Percentiles rank a stretch among this genome's conserved stretches.
Conservation (phyloP, 148 eudicot species). For the Polygonum maritimum region DNA sequence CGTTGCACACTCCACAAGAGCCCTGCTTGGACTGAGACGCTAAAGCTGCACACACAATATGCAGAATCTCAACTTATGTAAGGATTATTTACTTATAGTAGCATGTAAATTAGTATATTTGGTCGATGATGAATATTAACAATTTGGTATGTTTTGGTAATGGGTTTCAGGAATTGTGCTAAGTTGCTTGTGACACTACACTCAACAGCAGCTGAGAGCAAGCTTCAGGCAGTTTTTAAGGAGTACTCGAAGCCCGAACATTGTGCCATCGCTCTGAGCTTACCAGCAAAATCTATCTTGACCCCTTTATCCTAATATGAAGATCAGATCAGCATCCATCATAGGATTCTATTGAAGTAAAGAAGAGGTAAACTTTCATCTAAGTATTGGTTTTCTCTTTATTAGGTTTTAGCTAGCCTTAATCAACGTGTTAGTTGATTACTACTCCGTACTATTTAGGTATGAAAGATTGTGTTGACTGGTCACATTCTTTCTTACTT, state of each 20-base stretch:
- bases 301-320: neutral
- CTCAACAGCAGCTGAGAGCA: slow-evolving; percentile 35
- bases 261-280: slow-evolving; percentile 42
- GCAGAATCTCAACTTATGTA: slow-evolving; percentile 24
- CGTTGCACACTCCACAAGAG: slow-evolving; percentile 50
- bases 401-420: neutral
- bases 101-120: neutral
- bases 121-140: neutral
- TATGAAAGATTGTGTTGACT: neutral
- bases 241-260: slow-evolving; percentile 48
- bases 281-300: slow-evolving; percentile 33
- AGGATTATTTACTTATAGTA: neutral
- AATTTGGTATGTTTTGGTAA: neutral
- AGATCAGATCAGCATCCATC: neutral
- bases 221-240: slow-evolving; percentile 45
- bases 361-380: neutral
- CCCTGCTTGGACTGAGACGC: slow-evolving; percentile 80
- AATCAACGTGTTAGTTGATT: slow-evolving; percentile 5
- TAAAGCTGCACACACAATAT: slow-evolving; percentile 57
- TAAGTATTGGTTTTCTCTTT: neutral
- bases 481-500: neutral
- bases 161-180: slow-evolving; percentile 50
- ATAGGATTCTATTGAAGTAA: neutral
- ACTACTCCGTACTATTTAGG: neutral
- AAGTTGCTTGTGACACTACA: slow-evolving; percentile 54